These are phyloP conservation scores for Nicotiana sylvestris DNA, from an alignment of 257 asterid genomes.

Conservation along the genomic window DNA sequence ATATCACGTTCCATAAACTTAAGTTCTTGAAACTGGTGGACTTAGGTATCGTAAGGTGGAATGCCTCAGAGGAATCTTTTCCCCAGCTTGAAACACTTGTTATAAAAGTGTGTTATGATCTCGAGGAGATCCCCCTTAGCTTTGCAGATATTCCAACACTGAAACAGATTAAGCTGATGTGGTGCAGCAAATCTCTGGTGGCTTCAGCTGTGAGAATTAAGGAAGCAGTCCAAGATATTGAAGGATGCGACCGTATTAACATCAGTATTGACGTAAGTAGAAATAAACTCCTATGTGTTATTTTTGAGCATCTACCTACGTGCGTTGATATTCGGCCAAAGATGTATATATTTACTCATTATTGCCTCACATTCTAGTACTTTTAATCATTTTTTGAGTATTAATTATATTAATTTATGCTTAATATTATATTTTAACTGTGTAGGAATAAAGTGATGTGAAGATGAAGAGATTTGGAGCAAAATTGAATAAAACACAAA, in stretches of 20 bases:
- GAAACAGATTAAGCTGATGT: background rate
- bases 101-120: background rate
- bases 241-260: background rate
- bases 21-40: background rate
- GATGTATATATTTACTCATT: no score
- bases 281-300: no score
- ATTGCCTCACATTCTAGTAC: no score
- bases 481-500: no score
- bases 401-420: no score
- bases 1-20: background rate
- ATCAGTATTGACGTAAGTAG: background rate
- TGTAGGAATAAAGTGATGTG: no score
- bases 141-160: background rate
- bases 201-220: background rate
- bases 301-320: no score
- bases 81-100: background rate
- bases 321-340: no score
- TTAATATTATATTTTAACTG: no score
- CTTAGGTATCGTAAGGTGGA: background rate
- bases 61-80: background rate
- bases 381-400: no score
- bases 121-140: background rate
- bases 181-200: background rate
- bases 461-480: no score
- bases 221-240: background rate